These are phyloP conservation scores for Bruguiera parviflora DNA, from an alignment of 345 rosid species.

Conservation along the genomic window DNA sequence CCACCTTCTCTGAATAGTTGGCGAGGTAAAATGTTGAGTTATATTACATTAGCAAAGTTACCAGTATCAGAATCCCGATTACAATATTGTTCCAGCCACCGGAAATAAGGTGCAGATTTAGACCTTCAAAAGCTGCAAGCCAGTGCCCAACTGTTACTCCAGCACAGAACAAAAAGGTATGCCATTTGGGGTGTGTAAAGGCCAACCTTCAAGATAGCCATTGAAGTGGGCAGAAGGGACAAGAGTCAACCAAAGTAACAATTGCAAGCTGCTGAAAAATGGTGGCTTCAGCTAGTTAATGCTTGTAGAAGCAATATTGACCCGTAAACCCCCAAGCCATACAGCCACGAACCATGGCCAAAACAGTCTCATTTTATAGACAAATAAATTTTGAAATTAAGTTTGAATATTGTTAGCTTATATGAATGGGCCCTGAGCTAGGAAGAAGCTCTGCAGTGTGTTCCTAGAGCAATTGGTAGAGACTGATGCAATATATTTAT, in stretches of 20 bases:
- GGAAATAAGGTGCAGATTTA: slow-evolving; percentile 64
- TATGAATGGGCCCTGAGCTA: too few species aligned
- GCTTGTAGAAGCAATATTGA: slow-evolving; percentile 52
- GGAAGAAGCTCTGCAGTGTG: too few species aligned
- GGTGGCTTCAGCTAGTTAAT: slow-evolving; percentile 56
- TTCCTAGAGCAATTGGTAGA: too few species aligned
- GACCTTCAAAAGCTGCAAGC: slow-evolving; percentile 89
- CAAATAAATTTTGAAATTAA: too few species aligned
- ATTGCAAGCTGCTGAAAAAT: slow-evolving; percentile 67
- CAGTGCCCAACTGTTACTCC: slow-evolving; percentile 66
- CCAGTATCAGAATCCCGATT: slow-evolving; percentile 61
- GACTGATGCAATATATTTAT: slow-evolving; percentile 39
- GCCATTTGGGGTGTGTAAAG: slow-evolving; percentile 50
- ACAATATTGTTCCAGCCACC: slow-evolving; percentile 68
- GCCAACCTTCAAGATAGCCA: slow-evolving; percentile 90
- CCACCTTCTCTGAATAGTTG: slow-evolving; percentile 73
- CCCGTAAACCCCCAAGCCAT: slow-evolving; percentile 51
- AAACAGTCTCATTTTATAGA: too few species aligned
- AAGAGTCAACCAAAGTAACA: slow-evolving; percentile 68
- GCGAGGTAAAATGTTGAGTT: slow-evolving; percentile 73
- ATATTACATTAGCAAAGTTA: slow-evolving; percentile 62
- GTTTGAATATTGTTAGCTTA: too few species aligned
- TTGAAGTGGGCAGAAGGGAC: slow-evolving; percentile 78
- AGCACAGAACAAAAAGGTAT: slow-evolving; percentile 50
- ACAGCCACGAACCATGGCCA: slow-evolving; percentile 85